Evolutionary conservation across 495 filamentous ascomycete species (phyloP), one percentile per base, ranked within the genome.

Genomic region (Geopyxis carbonaria): DNA sequence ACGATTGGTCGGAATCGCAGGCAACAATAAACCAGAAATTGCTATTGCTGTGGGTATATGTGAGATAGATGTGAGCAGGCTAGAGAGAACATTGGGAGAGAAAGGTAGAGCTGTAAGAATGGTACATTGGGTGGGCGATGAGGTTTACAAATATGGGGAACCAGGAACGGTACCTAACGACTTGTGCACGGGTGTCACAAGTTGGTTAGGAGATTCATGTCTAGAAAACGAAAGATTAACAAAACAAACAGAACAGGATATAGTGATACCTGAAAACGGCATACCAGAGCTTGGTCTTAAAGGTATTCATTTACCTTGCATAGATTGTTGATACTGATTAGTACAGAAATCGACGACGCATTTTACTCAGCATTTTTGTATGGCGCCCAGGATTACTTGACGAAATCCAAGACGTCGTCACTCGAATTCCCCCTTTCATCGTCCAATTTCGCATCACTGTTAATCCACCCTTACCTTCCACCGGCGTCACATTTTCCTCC

Each of bases 61-160:
- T 47, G 75, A 73, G 50, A 71, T 81, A 39, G 69, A 82, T 62
- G 60, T 82, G 27, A 64, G 66, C 16, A 58, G 57, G 2, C 53
- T 82, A 11, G 57, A 61, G 10, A 61, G 68, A 27, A 75, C 78
- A 1, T 64, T 68, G 45, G 77, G 77, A 0, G 60, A 65, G 15
- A 79, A 76, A 56, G 77, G 77, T 2, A 69, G 71, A 52, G 77
- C 77, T 5, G 77, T 82, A 16, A 59, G 69, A 34, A 70, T 69
- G 11, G 54, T 78, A 24, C 77, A 82, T 51, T 82, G 77, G 77
- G 66, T 69, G 43, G 77, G 78, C 0, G 77, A 82, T 65, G 77
- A 82, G 58, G 47, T 79, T 28, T 81, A 76, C 70, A 66, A 65
- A 0, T 75, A 71, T 15, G 71, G 70, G 19, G 67, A 68, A 16